Evolutionary conservation across 2,329 filamentous ascomycete genomes (phyloP).

Genomic region (Colletotrichum cuscutae): DNA sequence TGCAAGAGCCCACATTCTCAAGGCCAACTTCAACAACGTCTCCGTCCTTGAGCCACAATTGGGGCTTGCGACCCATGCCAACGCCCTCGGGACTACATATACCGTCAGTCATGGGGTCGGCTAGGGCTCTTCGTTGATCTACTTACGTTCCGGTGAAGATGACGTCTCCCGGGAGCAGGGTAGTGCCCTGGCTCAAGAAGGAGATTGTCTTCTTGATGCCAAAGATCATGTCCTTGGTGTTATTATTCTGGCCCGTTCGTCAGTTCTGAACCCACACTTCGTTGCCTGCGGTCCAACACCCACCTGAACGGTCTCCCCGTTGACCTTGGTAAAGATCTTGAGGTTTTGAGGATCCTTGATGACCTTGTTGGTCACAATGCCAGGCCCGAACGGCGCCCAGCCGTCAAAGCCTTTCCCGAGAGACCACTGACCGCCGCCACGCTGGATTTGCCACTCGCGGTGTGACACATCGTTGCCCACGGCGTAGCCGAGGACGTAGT

Average conservation of each 20-base stretch:
- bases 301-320: conserved; percentile 67
- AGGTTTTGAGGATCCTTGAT: conserved; percentile 68
- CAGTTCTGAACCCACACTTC: background rate
- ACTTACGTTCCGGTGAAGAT: conserved; percentile 74
- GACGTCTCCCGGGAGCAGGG: conserved; percentile 70
- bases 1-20: conserved; percentile 72
- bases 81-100: conserved; percentile 70
- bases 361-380: conserved; percentile 69
- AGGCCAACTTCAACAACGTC: conserved; percentile 76
- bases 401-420: conserved; percentile 80
- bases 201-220: conserved; percentile 67
- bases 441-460: conserved; percentile 79
- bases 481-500: conserved; percentile 79
- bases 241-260: conserved; percentile 53
- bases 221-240: conserved; percentile 73
- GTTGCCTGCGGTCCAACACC: background rate
- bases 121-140: background rate
- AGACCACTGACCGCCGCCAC: conserved; percentile 76
- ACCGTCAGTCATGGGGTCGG: conserved; percentile 8
- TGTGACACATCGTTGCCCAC: conserved; percentile 85
- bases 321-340: conserved; percentile 67
- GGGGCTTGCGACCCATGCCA: conserved; percentile 74
- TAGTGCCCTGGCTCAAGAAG: conserved; percentile 70
- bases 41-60: conserved; percentile 75
- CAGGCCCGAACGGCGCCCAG: conserved; percentile 79